Percentiles rank a stretch among this genome's conserved stretches.
Evolutionary conservation across 2,329 filamentous ascomycete species (phyloP).

Genomic region (Byssochlamys sp.): DNA sequence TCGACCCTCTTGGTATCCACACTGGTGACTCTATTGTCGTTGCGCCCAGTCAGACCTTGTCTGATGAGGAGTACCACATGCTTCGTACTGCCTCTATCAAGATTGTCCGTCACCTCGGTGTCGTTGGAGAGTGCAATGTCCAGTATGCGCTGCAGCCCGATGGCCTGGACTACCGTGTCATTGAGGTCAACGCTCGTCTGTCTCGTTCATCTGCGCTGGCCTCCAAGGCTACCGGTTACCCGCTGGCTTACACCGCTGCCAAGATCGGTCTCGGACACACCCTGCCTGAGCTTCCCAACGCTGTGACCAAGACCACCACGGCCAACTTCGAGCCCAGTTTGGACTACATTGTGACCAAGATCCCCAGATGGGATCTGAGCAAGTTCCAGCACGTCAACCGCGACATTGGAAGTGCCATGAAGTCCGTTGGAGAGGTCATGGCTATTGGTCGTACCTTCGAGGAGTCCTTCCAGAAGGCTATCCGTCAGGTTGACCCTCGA

Average conservation of each 20-base stretch:
- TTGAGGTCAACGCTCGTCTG: constrained; percentile 96
- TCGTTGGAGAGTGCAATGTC: constrained; percentile 97
- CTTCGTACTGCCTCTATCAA: constrained; percentile 94
- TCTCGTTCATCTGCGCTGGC: constrained; percentile 93
- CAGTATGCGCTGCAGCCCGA: constrained; percentile 96
- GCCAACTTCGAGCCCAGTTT: constrained; percentile 97
- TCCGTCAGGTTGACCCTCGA: constrained; percentile 86
- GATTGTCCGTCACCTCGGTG: constrained; percentile 91
- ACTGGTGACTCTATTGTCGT: constrained; percentile 98
- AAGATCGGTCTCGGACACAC: constrained; percentile 97
- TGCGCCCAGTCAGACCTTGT: constrained; percentile 89
- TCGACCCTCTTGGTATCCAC: constrained; percentile 92
- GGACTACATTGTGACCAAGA: constrained; percentile 97
- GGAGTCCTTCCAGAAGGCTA: constrained; percentile 97
- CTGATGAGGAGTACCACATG: constrained; percentile 99
- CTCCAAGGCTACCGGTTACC: constrained; percentile 96
- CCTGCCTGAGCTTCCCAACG: constrained; percentile 89
- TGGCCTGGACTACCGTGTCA: constrained; percentile 94
- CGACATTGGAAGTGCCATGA: constrained; percentile 96
- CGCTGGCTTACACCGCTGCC: constrained; percentile 89
- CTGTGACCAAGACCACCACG: constrained; percentile 95
- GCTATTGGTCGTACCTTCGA: constrained; percentile 97
- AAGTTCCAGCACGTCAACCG: constrained; percentile 99
- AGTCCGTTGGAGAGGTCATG: constrained; percentile 98
- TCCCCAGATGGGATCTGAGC: constrained; percentile 92